Evolutionary conservation across 1,139 yeast species (phyloP).

Genomic region (Sugiyamaella novakii): DNA sequence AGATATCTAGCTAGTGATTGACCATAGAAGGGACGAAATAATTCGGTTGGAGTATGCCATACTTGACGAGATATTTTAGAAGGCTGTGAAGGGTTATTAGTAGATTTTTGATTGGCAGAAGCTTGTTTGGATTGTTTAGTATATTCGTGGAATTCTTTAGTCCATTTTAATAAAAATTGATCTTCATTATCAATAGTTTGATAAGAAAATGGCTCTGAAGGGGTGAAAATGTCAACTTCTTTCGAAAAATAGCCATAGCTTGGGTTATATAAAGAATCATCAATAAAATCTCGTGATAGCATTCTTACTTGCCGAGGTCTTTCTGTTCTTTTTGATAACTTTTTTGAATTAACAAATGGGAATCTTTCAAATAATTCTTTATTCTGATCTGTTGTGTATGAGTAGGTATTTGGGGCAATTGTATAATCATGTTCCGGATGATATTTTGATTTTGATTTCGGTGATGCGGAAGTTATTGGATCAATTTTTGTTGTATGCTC

Average conservation of each 20-base stretch:
- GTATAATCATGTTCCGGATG: slow-evolving; percentile 31
- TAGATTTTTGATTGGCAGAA: slow-evolving; percentile 3
- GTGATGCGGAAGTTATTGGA: neutral
- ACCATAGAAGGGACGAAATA: slow-evolving; percentile 78
- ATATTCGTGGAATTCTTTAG: slow-evolving; percentile 61
- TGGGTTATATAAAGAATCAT: slow-evolving; percentile 81
- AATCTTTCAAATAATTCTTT: slow-evolving; percentile 47
- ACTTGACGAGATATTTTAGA: slow-evolving; percentile 55
- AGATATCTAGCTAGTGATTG: slow-evolving; percentile 79
- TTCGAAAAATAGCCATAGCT: slow-evolving; percentile 78
- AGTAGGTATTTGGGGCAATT: slow-evolving; percentile 31
- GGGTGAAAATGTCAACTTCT: slow-evolving; percentile 70
- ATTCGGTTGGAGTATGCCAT: slow-evolving; percentile 91
- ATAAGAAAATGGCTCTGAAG: slow-evolving; percentile 54
- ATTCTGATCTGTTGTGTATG: slow-evolving; percentile 35
- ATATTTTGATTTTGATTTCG: slow-evolving; percentile 8
- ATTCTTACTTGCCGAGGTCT: slow-evolving; percentile 69
- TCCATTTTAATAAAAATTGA: slow-evolving; percentile 71
- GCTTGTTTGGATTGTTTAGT: slow-evolving; percentile 41
- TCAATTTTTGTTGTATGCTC: neutral
- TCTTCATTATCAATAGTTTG: slow-evolving; percentile 62
- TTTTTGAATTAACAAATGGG: slow-evolving; percentile 52
- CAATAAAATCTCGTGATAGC: slow-evolving; percentile 77
- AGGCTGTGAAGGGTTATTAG: slow-evolving; percentile 2
- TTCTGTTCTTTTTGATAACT: slow-evolving; percentile 48